Evolutionary conservation across 371 early-diverging fungal species (phyloP).

Genomic region (Dichotomocladium elegans): DNA sequence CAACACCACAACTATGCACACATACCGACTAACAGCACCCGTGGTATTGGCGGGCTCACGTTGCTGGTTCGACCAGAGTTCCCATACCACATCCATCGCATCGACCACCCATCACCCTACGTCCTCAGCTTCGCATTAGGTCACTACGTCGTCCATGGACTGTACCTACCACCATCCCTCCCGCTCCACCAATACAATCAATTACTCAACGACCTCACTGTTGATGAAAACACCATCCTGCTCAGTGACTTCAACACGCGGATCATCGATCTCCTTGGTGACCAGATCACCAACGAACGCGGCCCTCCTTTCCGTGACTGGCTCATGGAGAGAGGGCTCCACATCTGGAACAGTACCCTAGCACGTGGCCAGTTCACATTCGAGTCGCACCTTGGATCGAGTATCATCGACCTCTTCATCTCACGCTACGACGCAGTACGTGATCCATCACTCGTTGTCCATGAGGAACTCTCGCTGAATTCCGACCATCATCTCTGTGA

Average conservation of each 20-base stretch:
- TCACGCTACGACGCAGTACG: not conserved
- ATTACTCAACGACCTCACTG: not conserved
- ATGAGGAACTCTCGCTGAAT: not conserved
- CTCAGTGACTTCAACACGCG: constrained; percentile 4
- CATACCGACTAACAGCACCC: not conserved
- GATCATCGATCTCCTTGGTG: not conserved
- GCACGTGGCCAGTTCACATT: constrained; percentile 1
- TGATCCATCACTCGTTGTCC: not conserved
- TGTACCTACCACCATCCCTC: not conserved
- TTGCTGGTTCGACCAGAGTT: not conserved
- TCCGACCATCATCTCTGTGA: constrained; percentile 5
- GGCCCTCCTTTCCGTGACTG: not conserved
- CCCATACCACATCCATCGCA: not conserved
- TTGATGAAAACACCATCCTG: not conserved
- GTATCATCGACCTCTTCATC: constrained; percentile 8
- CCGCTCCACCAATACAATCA: not conserved
- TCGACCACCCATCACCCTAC: not conserved
- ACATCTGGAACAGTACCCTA: constrained; percentile 1
- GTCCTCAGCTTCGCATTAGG: not conserved
- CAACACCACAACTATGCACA: constrained; percentile 3
- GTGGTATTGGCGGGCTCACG: not conserved
- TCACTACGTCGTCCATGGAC: not conserved
- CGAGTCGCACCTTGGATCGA: not conserved
- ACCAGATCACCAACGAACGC: not conserved
- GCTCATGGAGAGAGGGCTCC: not conserved